These are phyloP conservation scores for Xylaria sp. DNA, from an alignment of 2,329 filamentous ascomycete genomes.

Conservation along the genomic window DNA sequence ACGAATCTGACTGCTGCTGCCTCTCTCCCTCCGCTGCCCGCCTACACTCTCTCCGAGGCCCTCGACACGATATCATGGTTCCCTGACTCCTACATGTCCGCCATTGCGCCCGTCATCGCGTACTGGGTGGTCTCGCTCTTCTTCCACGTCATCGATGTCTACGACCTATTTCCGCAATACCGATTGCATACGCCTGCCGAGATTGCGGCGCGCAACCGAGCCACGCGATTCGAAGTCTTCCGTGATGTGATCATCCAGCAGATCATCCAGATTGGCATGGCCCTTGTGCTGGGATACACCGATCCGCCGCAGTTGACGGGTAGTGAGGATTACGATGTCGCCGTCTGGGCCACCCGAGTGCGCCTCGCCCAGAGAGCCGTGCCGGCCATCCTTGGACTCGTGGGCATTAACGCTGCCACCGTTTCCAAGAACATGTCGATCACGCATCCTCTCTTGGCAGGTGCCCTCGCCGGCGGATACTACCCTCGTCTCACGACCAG, in stretches of 20 bases:
- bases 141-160: slow-evolving; percentile 82
- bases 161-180: slow-evolving; percentile 84
- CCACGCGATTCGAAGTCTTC: slow-evolving; percentile 75
- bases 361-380: slow-evolving; percentile 74
- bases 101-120: slow-evolving; percentile 70
- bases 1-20: slow-evolving; percentile 50
- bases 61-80: slow-evolving; percentile 70
- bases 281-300: slow-evolving; percentile 60
- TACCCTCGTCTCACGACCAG: slow-evolving; percentile 67
- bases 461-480: slow-evolving; percentile 69
- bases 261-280: slow-evolving; percentile 74
- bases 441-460: slow-evolving; percentile 68
- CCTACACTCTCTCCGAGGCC: slow-evolving; percentile 67
- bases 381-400: slow-evolving; percentile 60
- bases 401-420: slow-evolving; percentile 71
- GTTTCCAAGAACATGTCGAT: slow-evolving; percentile 70
- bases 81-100: slow-evolving; percentile 72
- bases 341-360: slow-evolving; percentile 81
- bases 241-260: slow-evolving; percentile 92
- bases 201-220: slow-evolving; percentile 80
- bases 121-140: slow-evolving; percentile 85
- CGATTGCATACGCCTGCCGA: slow-evolving; percentile 93
- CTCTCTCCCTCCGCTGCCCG: slow-evolving; percentile 77
- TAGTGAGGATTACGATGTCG: slow-evolving; percentile 77
- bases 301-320: slow-evolving; percentile 72